These are phyloP conservation scores for Bruguiera sexangula DNA, from an alignment of 345 rosid genomes.

Conservation along the genomic window DNA sequence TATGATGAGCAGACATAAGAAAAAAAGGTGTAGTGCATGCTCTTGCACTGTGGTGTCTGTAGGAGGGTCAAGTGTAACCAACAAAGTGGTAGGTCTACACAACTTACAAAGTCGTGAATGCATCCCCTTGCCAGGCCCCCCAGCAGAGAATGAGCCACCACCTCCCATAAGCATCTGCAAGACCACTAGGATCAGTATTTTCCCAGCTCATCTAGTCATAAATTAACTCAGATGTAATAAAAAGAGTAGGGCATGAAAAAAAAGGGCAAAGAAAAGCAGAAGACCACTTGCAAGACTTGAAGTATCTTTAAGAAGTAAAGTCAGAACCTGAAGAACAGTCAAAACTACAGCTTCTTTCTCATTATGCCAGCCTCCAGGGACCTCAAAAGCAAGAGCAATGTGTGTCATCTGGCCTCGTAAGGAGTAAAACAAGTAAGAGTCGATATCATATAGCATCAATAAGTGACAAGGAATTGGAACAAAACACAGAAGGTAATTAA, in stretches of 20 bases:
- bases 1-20: background rate
- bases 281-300: background rate
- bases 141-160: constrained; percentile 95
- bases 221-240: background rate
- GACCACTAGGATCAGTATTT: background rate
- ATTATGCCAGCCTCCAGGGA: constrained; percentile 82
- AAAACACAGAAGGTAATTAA: too few relatives aligned
- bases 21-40: too few relatives aligned
- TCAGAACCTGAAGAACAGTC: constrained; percentile 82
- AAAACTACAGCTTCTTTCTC: constrained; percentile 72
- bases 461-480: background rate
- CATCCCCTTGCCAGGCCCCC: constrained; percentile 99
- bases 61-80: background rate
- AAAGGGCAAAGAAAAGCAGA: background rate
- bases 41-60: too few relatives aligned
- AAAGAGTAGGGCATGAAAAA: background rate
- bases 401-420: constrained; percentile 49
- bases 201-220: background rate
- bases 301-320: background rate
- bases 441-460: background rate
- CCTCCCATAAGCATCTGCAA: constrained; percentile 94
- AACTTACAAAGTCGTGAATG: constrained; percentile 87
- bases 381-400: constrained; percentile 87
- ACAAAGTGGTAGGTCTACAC: background rate
- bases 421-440: background rate